Evolutionary conservation across 1,139 yeast genomes (phyloP).

Genomic region (Geotrichum carabidarum): DNA sequence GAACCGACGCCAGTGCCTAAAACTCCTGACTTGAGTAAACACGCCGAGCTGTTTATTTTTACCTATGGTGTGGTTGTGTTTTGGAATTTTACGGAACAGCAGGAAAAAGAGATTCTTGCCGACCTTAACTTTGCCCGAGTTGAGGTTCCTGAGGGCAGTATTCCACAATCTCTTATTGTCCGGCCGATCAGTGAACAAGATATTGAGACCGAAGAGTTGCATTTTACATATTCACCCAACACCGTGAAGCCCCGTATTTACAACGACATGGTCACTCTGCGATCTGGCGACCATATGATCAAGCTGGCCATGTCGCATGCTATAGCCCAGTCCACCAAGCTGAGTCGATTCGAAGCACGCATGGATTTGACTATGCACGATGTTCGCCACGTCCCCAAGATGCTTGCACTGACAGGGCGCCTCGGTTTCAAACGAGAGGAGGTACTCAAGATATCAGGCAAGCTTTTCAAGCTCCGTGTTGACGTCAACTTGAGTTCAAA

Average conservation of each 20-base stretch:
- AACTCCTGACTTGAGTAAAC: slow-evolving; percentile 41
- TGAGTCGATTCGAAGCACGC: slow-evolving; percentile 84
- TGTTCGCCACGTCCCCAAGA: slow-evolving; percentile 81
- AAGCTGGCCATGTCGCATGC: slow-evolving; percentile 94
- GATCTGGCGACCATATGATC: slow-evolving; percentile 88
- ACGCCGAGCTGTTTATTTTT: slow-evolving; percentile 87
- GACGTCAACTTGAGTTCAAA: slow-evolving; percentile 90
- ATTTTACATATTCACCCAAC: slow-evolving; percentile 79
- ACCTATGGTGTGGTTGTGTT: slow-evolving; percentile 92
- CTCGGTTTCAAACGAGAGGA: slow-evolving; percentile 75
- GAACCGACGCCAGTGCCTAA: background rate
- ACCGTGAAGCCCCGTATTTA: slow-evolving; percentile 84
- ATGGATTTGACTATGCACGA: slow-evolving; percentile 80
- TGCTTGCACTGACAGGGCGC: slow-evolving; percentile 83
- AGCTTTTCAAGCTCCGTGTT: slow-evolving; percentile 79
- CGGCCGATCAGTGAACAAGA: slow-evolving; percentile 84
- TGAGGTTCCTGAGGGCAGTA: background rate
- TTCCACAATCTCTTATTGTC: slow-evolving; percentile 44
- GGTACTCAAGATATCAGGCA: slow-evolving; percentile 83
- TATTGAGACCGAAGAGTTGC: slow-evolving; percentile 92
- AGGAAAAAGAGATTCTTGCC: slow-evolving; percentile 88
- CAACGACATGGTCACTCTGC: slow-evolving; percentile 87
- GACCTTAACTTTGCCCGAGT: slow-evolving; percentile 73
- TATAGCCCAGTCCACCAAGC: slow-evolving; percentile 90
- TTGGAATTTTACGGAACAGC: slow-evolving; percentile 92